Percentiles rank a stretch among this genome's conserved stretches.
These are phyloP conservation scores for Pistacia atlantica DNA, from an alignment of 345 rosid genomes.

Conservation along the genomic window DNA sequence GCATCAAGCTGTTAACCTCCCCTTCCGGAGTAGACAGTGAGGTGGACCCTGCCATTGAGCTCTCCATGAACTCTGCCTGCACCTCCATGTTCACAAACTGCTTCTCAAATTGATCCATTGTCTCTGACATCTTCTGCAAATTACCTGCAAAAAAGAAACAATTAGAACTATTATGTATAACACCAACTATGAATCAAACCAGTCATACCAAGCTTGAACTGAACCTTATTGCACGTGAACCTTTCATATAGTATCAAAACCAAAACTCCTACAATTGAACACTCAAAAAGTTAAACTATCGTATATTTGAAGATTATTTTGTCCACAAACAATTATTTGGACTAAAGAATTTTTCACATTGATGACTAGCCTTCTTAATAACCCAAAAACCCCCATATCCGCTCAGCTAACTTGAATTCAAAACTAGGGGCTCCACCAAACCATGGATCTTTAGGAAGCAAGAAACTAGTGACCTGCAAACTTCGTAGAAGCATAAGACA, in stretches of 20 bases:
- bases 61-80: slow-evolving; percentile 99
- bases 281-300: neutral
- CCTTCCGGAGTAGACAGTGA: slow-evolving; percentile 98
- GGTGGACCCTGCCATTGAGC: slow-evolving; percentile 96
- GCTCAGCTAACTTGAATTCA: neutral
- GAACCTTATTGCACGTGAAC: neutral
- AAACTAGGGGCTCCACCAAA: neutral
- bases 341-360: neutral
- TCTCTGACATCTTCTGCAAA: slow-evolving; percentile 99
- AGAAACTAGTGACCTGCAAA: neutral
- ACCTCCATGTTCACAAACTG: slow-evolving; percentile 99
- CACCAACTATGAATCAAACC: neutral
- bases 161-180: neutral
- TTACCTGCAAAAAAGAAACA: slow-evolving; percentile 56
- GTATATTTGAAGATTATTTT: neutral
- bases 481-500: too few species aligned
- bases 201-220: neutral
- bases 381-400: neutral
- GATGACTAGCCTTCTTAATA: too few species aligned
- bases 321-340: neutral
- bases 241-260: neutral
- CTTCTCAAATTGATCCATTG: slow-evolving; percentile 98
- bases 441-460: neutral
- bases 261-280: neutral
- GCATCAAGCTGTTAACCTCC: slow-evolving; percentile 98